phyloP scores from a whole-genome alignment of 805 yeast species.

The Ogataea pignaliae region DNA sequence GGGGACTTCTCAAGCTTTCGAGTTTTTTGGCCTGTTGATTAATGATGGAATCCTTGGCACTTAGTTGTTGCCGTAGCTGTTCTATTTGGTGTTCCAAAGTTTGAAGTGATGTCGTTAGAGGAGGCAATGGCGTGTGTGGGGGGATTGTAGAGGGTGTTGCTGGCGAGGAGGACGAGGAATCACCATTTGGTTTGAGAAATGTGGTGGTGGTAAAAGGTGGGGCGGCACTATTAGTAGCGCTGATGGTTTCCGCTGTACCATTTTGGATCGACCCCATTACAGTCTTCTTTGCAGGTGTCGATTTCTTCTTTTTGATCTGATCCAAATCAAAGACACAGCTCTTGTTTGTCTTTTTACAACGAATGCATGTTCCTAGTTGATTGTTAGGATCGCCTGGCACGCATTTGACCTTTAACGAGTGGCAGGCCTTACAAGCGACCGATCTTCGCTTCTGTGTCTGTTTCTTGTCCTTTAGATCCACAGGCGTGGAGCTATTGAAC shows the following conservation, averaged over 20 bases:
- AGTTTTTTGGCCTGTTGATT: slow-evolving; percentile 8
- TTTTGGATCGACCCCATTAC: slow-evolving; percentile 4
- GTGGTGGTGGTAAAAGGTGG: too few species aligned
- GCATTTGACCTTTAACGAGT: slow-evolving; percentile 78
- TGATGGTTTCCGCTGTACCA: not conserved
- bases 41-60: slow-evolving; percentile 6
- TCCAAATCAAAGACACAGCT: slow-evolving; percentile 64
- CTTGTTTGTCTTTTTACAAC: slow-evolving; percentile 64
- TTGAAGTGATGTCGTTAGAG: slow-evolving; percentile 11
- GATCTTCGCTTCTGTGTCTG: slow-evolving; percentile 33
- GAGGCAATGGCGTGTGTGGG: too few species aligned
- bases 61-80: slow-evolving; percentile 11
- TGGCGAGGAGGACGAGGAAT: not conserved
- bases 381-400: slow-evolving; percentile 60
- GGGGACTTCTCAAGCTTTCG: not conserved
- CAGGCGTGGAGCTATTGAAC: not conserved
- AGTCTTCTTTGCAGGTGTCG: slow-evolving; percentile 12
- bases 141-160: too few species aligned
- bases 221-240: not conserved
- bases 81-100: slow-evolving; percentile 24
- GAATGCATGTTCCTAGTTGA: slow-evolving; percentile 61
- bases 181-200: not conserved
- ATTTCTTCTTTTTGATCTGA: slow-evolving; percentile 47
- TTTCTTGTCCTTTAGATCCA: not conserved
- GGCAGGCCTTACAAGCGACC: slow-evolving; percentile 72